phyloP scores from a whole-genome alignment of 129 eudicot species.

The Heracleum sosnowskyi region DNA sequence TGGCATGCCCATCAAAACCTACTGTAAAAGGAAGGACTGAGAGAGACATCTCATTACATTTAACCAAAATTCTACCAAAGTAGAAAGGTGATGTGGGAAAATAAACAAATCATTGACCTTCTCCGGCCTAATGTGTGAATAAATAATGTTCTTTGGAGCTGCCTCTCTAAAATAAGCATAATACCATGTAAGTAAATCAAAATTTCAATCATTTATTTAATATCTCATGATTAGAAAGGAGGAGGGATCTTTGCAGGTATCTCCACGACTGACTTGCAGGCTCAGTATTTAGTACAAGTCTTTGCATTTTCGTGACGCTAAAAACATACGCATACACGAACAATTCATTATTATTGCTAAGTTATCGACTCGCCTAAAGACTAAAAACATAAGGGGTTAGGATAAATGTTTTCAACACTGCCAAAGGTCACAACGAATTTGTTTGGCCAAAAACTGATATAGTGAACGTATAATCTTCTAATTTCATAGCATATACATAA shows the following conservation, averaged over 20 bases:
- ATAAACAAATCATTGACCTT: background rate
- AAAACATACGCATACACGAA: background rate
- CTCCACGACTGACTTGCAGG: background rate
- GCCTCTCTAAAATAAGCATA: background rate
- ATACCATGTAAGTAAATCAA: background rate
- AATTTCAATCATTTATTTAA: background rate
- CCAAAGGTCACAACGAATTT: background rate
- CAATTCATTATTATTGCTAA: background rate
- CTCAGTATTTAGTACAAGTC: background rate
- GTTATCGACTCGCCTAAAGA: background rate
- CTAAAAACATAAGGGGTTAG: background rate
- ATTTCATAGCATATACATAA: background rate
- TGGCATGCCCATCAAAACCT: background rate
- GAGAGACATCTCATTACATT: slow-evolving; percentile 2
- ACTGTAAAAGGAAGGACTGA: background rate
- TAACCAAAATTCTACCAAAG: background rate
- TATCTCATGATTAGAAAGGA: background rate
- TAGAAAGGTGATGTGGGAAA: background rate
- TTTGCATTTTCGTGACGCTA: background rate
- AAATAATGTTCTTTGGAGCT: background rate
- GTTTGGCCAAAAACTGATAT: background rate
- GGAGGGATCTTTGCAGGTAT: background rate
- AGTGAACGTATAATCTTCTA: background rate
- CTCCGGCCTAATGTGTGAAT: background rate
- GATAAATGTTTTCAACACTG: background rate